Evolutionary conservation across 2,329 filamentous ascomycete species (phyloP), one percentile per base, ranked within the genome.

Genomic region (Domatiomyces catenatus): DNA sequence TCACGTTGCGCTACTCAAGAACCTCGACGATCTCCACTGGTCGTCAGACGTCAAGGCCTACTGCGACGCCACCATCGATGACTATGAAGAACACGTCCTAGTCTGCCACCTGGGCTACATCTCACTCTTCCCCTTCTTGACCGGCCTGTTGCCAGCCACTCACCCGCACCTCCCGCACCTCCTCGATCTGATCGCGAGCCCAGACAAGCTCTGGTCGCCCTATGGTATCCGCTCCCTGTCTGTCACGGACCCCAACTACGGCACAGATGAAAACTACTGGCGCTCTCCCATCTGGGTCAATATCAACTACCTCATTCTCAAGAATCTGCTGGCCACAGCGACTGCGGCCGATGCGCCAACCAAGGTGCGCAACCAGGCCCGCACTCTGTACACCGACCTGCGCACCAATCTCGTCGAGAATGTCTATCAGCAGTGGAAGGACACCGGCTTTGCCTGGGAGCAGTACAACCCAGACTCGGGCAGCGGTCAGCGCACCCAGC

Each of bases 31-130:
- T 63, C 75, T 98, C 42, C 92, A 98, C 69, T 98, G 92, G 92
- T 84, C 83, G 17, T 77, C 86, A 50, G 75, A 82, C 59, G 76
- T 82, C 2, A 80, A 86, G 51, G 85, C 84, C 55, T 98, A 88
- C 71, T 98, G 92, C 65, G 92, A 98, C 65, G 87, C 88, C 1
- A 95, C 87, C 0, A 84, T 98, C 53, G 90, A 98, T 61, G 88
- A 88, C 54, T 98, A 86, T 63, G 92, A 98, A 66, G 92, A 98
- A 69, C 82, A 86, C 61, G 67, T 75, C 36, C 81, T 92, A 18
- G 86, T 95, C 43, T 98, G 92, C 70, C 92, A 96, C 71, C 94
- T 94, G 68, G 92, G 92, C 18, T 98, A 98, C 63, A 80, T 96
- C 58, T 92, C 86, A 19, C 74, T 98, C 24, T 92, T 94, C 67